Evolutionary conservation across 768 basidiomycete species (phyloP).

Genomic region (Trametes sanguinea): DNA sequence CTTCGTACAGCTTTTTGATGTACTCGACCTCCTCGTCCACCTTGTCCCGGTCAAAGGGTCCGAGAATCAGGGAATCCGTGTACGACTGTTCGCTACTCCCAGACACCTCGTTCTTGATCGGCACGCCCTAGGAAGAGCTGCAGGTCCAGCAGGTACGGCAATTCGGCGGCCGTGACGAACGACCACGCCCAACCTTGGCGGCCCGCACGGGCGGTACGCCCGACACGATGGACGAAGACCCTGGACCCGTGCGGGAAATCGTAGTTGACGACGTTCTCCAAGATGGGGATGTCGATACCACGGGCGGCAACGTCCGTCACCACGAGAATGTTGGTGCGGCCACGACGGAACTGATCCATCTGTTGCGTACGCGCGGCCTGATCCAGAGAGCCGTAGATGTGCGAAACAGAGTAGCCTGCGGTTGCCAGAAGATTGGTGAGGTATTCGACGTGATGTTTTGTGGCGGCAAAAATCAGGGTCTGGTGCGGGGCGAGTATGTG

Average conservation of each 20-base stretch:
- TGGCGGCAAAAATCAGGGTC: slow-evolving; percentile 92
- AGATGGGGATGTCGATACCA: slow-evolving; percentile 95
- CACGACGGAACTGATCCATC: slow-evolving; percentile 87
- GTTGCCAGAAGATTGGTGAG: slow-evolving; percentile 73
- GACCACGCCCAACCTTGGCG: slow-evolving; percentile 97
- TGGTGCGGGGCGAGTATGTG: slow-evolving; percentile 76
- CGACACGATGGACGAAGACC: slow-evolving; percentile 95
- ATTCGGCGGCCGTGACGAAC: slow-evolving; percentile 81
- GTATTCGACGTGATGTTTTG: slow-evolving; percentile 99
- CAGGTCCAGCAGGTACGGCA: slow-evolving; percentile 89
- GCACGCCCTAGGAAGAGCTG: slow-evolving; percentile 89
- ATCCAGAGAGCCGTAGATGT: slow-evolving; percentile 95
- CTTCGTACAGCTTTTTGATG: slow-evolving; percentile 62
- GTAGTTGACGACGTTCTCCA: slow-evolving; percentile 97
- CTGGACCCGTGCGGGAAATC: slow-evolving; percentile 95
- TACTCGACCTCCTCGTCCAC: slow-evolving; percentile 88
- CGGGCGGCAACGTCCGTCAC: slow-evolving; percentile 98
- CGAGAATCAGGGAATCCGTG: slow-evolving; percentile 74
- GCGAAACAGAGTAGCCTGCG: slow-evolving; percentile 86
- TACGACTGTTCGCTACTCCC: slow-evolving; percentile 61
- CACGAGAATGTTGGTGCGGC: slow-evolving; percentile 79
- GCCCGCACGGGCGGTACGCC: slow-evolving; percentile 94
- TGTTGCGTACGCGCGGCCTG: slow-evolving; percentile 87
- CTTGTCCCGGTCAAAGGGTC: slow-evolving; percentile 75
- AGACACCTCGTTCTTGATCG: slow-evolving; percentile 57